These are phyloP conservation scores for Trichoderma reesei DNA, from an alignment of 495 filamentous ascomycete species.

Conservation along the genomic window DNA sequence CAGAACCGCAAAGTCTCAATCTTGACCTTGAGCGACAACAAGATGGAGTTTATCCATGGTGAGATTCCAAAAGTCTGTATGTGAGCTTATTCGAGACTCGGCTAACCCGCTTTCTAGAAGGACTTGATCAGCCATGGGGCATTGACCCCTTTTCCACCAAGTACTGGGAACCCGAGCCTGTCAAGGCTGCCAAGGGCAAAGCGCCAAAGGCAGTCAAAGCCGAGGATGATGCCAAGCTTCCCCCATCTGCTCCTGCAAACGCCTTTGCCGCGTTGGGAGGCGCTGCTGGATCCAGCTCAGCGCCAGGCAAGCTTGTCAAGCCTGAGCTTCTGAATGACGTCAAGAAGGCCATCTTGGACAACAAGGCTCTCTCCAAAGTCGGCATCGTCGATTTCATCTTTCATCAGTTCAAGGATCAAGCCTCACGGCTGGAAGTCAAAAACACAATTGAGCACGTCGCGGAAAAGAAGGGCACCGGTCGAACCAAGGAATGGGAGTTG, in stretches of 20 bases:
- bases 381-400: conserved; percentile 65
- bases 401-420: conserved; percentile 59
- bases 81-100: background rate
- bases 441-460: conserved; percentile 64
- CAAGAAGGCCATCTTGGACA: conserved; percentile 48
- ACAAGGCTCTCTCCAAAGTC: conserved; percentile 54
- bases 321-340: conserved; percentile 61
- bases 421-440: conserved; percentile 61
- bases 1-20: conserved; percentile 29
- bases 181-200: background rate
- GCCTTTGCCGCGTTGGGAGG: conserved; percentile 11
- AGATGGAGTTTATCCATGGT: conserved; percentile 67
- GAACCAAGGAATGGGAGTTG: conserved; percentile 12
- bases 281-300: background rate
- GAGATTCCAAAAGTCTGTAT: conserved; percentile 18
- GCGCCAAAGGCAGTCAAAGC: conserved; percentile 18
- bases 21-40: conserved; percentile 43
- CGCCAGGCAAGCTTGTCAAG: conserved; percentile 30
- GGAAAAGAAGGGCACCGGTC: conserved; percentile 11
- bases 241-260: conserved; percentile 16
- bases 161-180: conserved; percentile 57
- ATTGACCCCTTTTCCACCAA: conserved; percentile 79
- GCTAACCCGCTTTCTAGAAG: conserved; percentile 21
- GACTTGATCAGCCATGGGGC: conserved; percentile 30
- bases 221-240: conserved; percentile 9